phyloP scores from a whole-genome alignment of 257 asterid genomes.

The Handroanthus guayacan region DNA sequence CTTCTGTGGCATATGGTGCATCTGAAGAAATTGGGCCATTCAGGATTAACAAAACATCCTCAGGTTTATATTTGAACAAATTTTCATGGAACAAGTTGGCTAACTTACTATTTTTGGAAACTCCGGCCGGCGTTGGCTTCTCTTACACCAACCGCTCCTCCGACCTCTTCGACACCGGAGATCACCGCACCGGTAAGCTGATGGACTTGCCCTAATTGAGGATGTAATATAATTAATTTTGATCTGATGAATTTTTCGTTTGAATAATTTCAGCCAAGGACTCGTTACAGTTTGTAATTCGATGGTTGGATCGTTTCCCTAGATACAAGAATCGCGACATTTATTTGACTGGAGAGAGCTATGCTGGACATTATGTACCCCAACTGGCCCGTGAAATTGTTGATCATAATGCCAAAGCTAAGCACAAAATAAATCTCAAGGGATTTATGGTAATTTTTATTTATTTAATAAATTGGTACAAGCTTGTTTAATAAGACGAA shows the following conservation, averaged over 20 bases:
- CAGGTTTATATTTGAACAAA: conserved; percentile 75
- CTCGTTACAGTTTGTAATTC: conserved; percentile 73
- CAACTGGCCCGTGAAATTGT: conserved; percentile 80
- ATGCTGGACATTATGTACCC: conserved; percentile 96
- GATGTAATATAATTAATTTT: not conserved
- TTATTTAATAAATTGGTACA: not conserved
- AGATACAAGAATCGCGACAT: conserved; percentile 71
- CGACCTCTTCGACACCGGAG: conserved; percentile 85
- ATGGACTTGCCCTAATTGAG: not conserved
- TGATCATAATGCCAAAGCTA: conserved; percentile 55
- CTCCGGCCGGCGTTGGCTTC: conserved; percentile 97
- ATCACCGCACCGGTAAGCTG: conserved; percentile 72
- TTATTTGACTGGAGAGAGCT: conserved; percentile 88
- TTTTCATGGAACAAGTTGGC: conserved; percentile 89
- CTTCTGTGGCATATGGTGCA: conserved; percentile 98
- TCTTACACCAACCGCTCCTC: conserved; percentile 86
- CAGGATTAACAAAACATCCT: conserved; percentile 61
- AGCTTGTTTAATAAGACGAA: not conserved
- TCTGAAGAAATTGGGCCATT: conserved; percentile 97
- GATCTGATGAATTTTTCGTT: conserved; percentile 13
- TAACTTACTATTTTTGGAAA: conserved; percentile 78
- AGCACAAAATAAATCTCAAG: conserved; percentile 65
- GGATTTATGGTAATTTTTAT: conserved; percentile 79
- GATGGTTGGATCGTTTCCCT: conserved; percentile 89
- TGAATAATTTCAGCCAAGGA: conserved; percentile 63